Base-by-base conservation (phyloP, 2,329 filamentous ascomycete species). In the Davidsoniella virescens region DNA sequence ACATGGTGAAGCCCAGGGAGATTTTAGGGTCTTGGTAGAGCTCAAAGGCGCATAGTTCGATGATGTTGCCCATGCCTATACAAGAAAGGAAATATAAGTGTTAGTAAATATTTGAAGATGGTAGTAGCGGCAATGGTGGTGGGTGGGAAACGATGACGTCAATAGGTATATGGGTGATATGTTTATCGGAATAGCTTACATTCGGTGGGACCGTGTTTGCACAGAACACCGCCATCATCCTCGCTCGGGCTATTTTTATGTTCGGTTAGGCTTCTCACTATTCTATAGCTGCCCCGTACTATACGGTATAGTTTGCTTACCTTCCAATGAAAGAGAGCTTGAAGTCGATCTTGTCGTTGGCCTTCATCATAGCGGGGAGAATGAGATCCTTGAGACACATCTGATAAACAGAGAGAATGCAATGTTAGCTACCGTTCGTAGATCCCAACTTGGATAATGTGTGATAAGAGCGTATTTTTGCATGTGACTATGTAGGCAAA, bases 1-100 rank as follows among this genome's bases (percentile, higher is more conserved):
- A 98, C 75, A 93, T 92, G 52, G 87, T 82, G 66, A 96, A 98
- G 54, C 90, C 90, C 18, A 98, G 78, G 59, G 83, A 88, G 56
- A 81, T 84, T 65, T 94, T 92, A 29, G 85, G 84, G 56, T 88
- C 80, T 26, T 85, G 84, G 60, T 92, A 92, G 29, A 92, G 73
- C 55, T 82, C 72, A 53, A 81, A 80, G 33, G 88, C 88, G 67
- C 92, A 98, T 46, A 98, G 82, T 63, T 94, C 83, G 64, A 98
- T 72, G 62, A 94, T 94, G 67, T 98, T 87, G 54, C 92, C 92
- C 59, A 96, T 77, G 64, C 85, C 65, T 67, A 54, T 9, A 42
- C 5, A 44, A 8, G 36, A 17, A 18, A 16, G 14, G 25, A 16
- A 20, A 37, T 42, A 10, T 33, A 33, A 33, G 36, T 42, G 49